Percentiles rank a stretch among this genome's conserved stretches.
Conservation (phyloP, 2,329 filamentous ascomycete species). For the Calycina herbarum region DNA sequence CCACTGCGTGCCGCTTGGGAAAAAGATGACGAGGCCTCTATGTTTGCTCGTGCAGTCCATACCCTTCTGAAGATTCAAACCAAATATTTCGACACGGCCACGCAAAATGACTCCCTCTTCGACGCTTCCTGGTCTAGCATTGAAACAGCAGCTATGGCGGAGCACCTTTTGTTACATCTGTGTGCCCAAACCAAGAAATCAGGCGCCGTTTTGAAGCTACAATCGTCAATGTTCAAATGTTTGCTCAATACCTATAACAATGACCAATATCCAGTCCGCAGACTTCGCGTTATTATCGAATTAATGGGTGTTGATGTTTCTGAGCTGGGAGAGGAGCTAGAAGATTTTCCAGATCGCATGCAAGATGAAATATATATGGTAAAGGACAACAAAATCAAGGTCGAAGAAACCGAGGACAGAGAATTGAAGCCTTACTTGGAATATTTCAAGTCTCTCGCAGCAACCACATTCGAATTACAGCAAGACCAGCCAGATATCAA, state of each 20-base stretch:
- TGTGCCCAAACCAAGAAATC: constrained; percentile 25
- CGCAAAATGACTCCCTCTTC: constrained; percentile 41
- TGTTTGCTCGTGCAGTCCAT: constrained; percentile 59
- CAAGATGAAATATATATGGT: constrained; percentile 21
- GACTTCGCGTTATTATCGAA: constrained; percentile 32
- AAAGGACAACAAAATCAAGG: constrained; percentile 8
- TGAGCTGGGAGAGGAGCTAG: constrained; percentile 19
- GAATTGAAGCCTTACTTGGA: constrained; percentile 28
- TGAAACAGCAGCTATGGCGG: constrained; percentile 58
- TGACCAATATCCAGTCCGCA: constrained; percentile 34
- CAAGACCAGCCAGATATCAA: constrained; percentile 30
- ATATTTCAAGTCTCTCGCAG: constrained; percentile 31
- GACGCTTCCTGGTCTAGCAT: constrained; percentile 42
- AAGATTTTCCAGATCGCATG: constrained; percentile 6
- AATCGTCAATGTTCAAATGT: constrained; percentile 26
- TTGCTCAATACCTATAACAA: constrained; percentile 33
- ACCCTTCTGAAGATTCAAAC: constrained; percentile 60
- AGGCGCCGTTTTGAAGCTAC: constrained; percentile 19
- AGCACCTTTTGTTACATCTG: constrained; percentile 56
- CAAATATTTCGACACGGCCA: constrained; percentile 57
- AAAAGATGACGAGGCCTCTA: constrained; percentile 48
- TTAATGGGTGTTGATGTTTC: constrained; percentile 26
- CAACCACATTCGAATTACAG: constrained; percentile 31
- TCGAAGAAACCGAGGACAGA: constrained; percentile 29
- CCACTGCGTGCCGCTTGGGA: constrained; percentile 56